Base-by-base conservation (phyloP, 495 filamentous ascomycete genomes). In the Aspergillus baeticus region DNA sequence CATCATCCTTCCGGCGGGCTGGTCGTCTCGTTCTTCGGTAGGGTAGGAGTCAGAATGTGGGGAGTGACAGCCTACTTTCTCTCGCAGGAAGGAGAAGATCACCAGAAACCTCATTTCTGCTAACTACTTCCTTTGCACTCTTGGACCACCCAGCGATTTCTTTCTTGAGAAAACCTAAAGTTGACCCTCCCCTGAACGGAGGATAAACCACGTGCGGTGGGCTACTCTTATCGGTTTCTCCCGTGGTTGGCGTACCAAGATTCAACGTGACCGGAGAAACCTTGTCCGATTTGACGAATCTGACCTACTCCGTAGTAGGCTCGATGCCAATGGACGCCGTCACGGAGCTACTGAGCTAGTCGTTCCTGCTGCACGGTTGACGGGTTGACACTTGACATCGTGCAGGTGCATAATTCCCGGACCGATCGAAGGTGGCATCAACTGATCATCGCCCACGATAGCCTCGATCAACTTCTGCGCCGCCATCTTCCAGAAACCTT, bases 181-280 rank as follows among this genome's bases (percentile, higher is more conserved):
- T 2, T 29, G 21, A 31, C 10, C 5, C 4, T n/a, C 22, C 43
- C 18, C 45, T 49, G 31, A 36, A 35, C 45, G 45, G 44, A 47
- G 29, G n/a, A 31, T 45, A 17, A n/a, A 21, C 47, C 60, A 56
- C 47, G 56, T 63, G 52, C 56, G 59, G 55, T 63, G 55, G 47
- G 44, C 46, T 48, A 8, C 23, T 53, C 45, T 56, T 48, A 60
- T 58, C 58, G 50, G 45, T 31, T 52, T 41, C 42, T 55, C 58
- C 62, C 58, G 61, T 44, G 44, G 60, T 60, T 60, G 57, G 54
- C 33, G 62, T 61, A 64, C 62, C 62, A 64, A 64, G 58, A 61
- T 64, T 64, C 49, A 33, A 21, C 34, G 47, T 50, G 54, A 42
- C 61, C 54, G 54, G 61, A 55, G 58, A 54, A 60, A 58, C 58